A percentile compares a stretch with the other conserved stretches of the same genome.
Conservation (phyloP, 768 basidiomycete genomes). For the Tulasnella sp. region DNA sequence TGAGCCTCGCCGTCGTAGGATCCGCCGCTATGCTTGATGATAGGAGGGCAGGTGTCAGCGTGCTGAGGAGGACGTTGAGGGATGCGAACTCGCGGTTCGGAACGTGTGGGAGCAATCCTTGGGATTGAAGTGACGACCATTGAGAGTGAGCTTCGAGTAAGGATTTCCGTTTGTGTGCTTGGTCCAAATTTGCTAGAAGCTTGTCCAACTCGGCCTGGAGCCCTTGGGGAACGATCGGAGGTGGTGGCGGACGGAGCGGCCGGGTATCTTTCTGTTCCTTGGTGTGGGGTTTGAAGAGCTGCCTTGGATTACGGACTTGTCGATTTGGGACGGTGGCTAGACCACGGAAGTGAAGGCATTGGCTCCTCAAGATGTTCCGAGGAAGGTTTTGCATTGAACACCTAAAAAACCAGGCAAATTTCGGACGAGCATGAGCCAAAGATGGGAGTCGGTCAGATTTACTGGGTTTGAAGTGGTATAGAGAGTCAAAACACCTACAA, state of each 20-base stretch:
- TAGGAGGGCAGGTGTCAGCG: neutral
- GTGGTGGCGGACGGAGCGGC: neutral
- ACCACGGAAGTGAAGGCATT: neutral
- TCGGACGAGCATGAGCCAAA: neutral
- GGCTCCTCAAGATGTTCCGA: neutral
- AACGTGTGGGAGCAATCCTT: neutral
- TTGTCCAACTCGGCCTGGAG: neutral
- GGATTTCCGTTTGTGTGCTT: neutral
- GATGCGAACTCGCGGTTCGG: neutral
- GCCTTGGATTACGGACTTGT: neutral
- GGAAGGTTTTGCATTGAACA: neutral
- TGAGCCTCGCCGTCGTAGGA: neutral
- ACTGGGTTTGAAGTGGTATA: neutral
- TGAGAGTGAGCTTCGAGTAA: neutral
- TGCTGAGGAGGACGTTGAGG: neutral
- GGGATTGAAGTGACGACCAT: neutral
- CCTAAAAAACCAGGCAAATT: neutral
- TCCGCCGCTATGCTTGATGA: neutral
- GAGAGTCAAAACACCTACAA: neutral
- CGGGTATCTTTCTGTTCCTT: neutral
- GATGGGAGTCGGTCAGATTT: neutral
- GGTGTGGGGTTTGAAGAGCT: neutral
- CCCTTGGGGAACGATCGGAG: neutral
- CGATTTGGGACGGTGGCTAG: neutral
- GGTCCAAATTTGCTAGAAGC: neutral